Conservation (phyloP, 2,329 filamentous ascomycete species). For the Graphiopsis chlorocephala region DNA sequence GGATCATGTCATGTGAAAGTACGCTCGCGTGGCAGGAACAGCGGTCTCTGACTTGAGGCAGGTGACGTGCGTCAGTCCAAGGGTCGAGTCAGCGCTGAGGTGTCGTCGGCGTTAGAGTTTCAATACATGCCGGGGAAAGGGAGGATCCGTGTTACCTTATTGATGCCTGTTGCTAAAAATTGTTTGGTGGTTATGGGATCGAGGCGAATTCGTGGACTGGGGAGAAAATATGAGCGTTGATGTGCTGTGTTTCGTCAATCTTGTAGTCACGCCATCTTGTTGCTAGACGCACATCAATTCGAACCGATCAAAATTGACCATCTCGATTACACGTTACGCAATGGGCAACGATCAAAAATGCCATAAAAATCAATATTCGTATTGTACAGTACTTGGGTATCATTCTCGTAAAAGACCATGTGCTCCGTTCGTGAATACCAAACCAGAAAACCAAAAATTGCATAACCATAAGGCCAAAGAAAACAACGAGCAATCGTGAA, state of each 20-base stretch:
- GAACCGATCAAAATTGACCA: neutral
- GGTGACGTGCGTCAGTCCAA: constrained; percentile 9
- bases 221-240: no score
- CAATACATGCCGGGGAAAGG: neutral
- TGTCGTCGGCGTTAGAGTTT: neutral
- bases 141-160: neutral
- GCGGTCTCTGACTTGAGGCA: constrained; percentile 3
- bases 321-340: neutral
- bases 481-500: neutral
- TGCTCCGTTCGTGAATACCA: neutral
- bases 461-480: no score
- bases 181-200: neutral
- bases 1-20: neutral
- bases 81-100: neutral
- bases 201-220: neutral
- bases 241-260: no score
- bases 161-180: neutral
- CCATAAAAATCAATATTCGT: neutral
- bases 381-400: neutral
- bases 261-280: no score
- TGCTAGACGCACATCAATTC: no score
- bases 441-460: neutral
- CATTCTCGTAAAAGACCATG: neutral
- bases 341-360: neutral
- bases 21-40: neutral